phyloP scores from a whole-genome alignment of 1,284 basidiomycete genomes.

The Paramarasmius palmivorus region DNA sequence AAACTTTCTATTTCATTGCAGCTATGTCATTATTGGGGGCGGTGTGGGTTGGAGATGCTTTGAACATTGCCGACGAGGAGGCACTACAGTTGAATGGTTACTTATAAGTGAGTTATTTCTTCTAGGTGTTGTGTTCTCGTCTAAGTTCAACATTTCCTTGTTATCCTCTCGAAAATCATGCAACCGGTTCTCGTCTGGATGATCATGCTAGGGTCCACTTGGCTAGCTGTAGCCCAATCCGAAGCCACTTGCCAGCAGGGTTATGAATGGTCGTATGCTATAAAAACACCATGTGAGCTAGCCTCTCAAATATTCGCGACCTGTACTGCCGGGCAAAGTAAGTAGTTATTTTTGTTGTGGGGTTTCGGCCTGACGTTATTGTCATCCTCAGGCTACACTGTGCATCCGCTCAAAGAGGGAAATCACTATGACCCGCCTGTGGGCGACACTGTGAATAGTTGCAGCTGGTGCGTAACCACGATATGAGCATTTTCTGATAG shows the following conservation, averaged over 20 bases:
- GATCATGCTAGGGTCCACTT: no score
- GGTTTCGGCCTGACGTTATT: background rate
- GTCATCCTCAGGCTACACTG: background rate
- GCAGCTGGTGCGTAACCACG: constrained; percentile 1
- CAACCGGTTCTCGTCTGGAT: no score
- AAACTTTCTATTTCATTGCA: no score
- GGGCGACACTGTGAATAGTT: background rate
- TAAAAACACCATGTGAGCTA: constrained; percentile 5
- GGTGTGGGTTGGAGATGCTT: no score
- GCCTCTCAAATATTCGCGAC: background rate
- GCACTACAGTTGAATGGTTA: no score
- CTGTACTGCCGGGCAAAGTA: background rate
- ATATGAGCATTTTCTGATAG: background rate
- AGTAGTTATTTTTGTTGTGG: background rate
- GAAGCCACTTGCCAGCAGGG: background rate
- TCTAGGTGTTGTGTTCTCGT: no score
- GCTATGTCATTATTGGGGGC: no score
- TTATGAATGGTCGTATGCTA: background rate
- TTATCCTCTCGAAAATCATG: no score
- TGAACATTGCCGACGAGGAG: no score
- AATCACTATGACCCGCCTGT: constrained; percentile 7
- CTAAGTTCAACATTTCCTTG: no score
- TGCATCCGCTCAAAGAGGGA: background rate
- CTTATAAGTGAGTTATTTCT: no score
- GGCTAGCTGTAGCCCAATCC: no score